phyloP scores from a whole-genome alignment of 306 rosid genomes.

The Acacia melanoxylon region DNA sequence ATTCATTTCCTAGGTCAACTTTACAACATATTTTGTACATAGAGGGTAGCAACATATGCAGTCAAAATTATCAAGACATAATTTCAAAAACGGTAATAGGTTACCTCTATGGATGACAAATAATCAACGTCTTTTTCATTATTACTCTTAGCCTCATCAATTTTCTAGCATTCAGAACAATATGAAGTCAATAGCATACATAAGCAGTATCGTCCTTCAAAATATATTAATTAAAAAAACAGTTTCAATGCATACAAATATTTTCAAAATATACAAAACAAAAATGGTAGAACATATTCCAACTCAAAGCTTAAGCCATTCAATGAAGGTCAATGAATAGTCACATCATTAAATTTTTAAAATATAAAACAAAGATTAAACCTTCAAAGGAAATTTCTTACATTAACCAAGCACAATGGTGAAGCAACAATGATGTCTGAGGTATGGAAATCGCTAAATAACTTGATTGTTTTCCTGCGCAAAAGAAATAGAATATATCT shows the following conservation, averaged over 20 bases:
- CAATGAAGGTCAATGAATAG: not conserved
- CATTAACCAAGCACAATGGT: constrained; percentile 72
- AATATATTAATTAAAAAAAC: constrained; percentile 11
- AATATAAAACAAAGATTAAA: constrained; percentile 12
- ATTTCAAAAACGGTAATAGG: constrained; percentile 21
- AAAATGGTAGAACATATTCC: not conserved
- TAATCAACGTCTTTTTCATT: constrained; percentile 91
- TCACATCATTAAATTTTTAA: not conserved
- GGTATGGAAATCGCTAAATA: constrained; percentile 87
- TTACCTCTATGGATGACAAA: constrained; percentile 95
- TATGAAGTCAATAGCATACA: constrained; percentile 25
- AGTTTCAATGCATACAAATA: constrained; percentile 13
- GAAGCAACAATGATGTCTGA: constrained; percentile 91
- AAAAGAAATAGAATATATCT: not conserved
- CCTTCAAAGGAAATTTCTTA: constrained; percentile 31
- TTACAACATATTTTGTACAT: constrained; percentile 1
- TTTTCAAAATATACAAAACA: not conserved
- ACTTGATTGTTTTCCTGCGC: constrained; percentile 74
- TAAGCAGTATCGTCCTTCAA: not conserved
- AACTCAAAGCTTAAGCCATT: not conserved
- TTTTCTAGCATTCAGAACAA: constrained; percentile 63
- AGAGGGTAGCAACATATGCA: constrained; percentile 2
- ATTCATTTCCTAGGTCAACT: constrained; percentile 28
- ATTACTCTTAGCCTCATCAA: constrained; percentile 56
- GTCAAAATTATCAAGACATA: constrained; percentile 18